Evolutionary conservation across 2,329 filamentous ascomycete genomes (phyloP).

Genomic region (Fusarium mundagurra): DNA sequence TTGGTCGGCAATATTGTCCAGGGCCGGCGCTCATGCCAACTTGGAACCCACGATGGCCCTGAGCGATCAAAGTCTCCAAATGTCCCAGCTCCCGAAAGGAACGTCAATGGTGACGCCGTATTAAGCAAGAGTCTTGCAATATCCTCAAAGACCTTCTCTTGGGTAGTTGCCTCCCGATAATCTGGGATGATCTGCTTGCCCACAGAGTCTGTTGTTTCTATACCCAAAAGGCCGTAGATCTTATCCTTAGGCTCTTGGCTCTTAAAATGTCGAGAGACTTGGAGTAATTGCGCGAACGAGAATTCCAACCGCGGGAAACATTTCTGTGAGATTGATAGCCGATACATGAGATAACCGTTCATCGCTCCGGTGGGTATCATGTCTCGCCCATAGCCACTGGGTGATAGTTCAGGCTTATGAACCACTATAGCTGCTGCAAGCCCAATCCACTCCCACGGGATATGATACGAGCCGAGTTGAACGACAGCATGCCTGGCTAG

Average conservation of each 20-base stretch:
- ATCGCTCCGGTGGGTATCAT: background rate
- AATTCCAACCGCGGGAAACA: background rate
- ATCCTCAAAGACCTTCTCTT: accelerated
- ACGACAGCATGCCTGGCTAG: accelerated
- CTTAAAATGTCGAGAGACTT: accelerated
- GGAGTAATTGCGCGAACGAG: accelerated
- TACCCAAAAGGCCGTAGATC: background rate
- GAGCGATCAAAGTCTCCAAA: accelerated
- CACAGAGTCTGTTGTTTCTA: accelerated
- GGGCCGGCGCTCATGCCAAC: background rate
- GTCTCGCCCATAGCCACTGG: accelerated
- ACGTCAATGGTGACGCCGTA: accelerated
- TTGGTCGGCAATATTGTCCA: background rate
- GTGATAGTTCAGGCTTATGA: accelerated
- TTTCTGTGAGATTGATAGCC: accelerated
- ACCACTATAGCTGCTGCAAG: background rate
- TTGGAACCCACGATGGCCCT: background rate
- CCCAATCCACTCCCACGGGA: accelerated
- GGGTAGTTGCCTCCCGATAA: accelerated
- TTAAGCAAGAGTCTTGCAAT: accelerated
- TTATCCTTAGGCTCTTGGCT: background rate
- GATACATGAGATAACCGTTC: background rate
- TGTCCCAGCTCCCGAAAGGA: background rate
- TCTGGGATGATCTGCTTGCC: background rate
- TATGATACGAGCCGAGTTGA: background rate